phyloP scores from a whole-genome alignment of 1,284 basidiomycete species.

The Moesziomyces antarcticus region DNA sequence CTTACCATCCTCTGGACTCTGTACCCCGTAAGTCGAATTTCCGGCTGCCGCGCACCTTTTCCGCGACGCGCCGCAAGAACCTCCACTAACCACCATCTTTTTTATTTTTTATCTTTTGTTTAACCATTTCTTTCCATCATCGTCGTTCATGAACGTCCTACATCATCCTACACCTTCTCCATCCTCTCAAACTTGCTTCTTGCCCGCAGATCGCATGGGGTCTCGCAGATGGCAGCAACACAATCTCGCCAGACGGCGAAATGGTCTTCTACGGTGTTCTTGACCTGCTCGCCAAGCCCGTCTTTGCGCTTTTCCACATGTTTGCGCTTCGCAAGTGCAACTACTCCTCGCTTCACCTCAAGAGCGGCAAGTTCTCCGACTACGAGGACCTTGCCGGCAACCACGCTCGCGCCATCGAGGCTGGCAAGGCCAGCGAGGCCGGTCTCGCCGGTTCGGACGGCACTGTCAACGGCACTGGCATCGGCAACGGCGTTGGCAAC shows the following conservation, averaged over 20 bases:
- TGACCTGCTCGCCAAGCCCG: slow-evolving; percentile 72
- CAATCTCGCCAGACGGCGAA: slow-evolving; percentile 70
- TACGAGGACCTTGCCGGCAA: slow-evolving; percentile 34
- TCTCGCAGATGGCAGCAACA: slow-evolving; percentile 71
- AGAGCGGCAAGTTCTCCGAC: slow-evolving; percentile 56
- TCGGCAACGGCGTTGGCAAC: slow-evolving; percentile 3
- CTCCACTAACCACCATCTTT: too few species aligned
- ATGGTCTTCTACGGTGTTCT: slow-evolving; percentile 74
- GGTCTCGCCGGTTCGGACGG: slow-evolving; percentile 1
- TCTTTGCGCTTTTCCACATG: slow-evolving; percentile 62
- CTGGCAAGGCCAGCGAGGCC: slow-evolving; percentile 37
- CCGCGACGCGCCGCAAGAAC: too few species aligned
- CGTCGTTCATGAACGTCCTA: neutral
- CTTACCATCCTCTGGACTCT: slow-evolving; percentile 54
- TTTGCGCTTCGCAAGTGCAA: slow-evolving; percentile 50
- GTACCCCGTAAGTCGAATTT: slow-evolving; percentile 27
- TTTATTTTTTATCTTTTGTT: too few species aligned
- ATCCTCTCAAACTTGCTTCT: slow-evolving; percentile 72
- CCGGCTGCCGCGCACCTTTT: neutral
- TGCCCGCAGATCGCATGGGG: slow-evolving; percentile 70
- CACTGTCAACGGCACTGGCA: slow-evolving; percentile 10
- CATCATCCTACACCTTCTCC: slow-evolving; percentile 66
- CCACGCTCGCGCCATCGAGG: slow-evolving; percentile 20
- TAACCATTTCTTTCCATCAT: neutral
- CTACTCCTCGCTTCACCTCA: slow-evolving; percentile 53